Percentiles rank a stretch among this genome's conserved stretches.
These are phyloP conservation scores for Fusarium pininemorale DNA, from an alignment of 2,329 filamentous ascomycete genomes.

Conservation along the genomic window DNA sequence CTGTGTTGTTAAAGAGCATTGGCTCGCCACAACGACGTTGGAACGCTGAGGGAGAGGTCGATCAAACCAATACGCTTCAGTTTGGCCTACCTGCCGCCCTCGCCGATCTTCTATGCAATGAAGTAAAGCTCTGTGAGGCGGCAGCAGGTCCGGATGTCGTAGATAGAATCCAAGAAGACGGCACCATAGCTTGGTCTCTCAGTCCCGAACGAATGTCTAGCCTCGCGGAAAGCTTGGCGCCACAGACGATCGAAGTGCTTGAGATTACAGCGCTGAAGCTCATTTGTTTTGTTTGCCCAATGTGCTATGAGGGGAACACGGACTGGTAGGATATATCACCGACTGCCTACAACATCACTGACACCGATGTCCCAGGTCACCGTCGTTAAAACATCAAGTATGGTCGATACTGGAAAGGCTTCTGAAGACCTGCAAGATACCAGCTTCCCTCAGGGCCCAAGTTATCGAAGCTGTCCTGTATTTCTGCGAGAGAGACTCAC, in stretches of 20 bases:
- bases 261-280: slow-evolving; percentile 31
- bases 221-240: neutral
- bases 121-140: neutral
- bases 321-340: slow-evolving; percentile 34
- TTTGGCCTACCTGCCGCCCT: slow-evolving; percentile 36
- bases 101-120: slow-evolving; percentile 25
- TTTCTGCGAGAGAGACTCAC: slow-evolving; percentile 43
- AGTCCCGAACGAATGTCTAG: neutral
- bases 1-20: slow-evolving; percentile 31
- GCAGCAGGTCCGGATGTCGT: slow-evolving; percentile 1
- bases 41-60: slow-evolving; percentile 37
- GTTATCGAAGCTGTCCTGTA: slow-evolving; percentile 41
- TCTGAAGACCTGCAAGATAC: slow-evolving; percentile 15
- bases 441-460: slow-evolving; percentile 17
- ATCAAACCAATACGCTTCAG: slow-evolving; percentile 16
- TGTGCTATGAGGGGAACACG: slow-evolving; percentile 43
- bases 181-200: slow-evolving; percentile 27
- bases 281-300: slow-evolving; percentile 41
- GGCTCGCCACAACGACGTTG: slow-evolving; percentile 34
- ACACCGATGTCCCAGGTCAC: slow-evolving; percentile 22
- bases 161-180: slow-evolving; percentile 17
- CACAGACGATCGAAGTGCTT: slow-evolving; percentile 27
- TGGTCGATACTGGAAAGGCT: slow-evolving; percentile 39
- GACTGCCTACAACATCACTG: fast-evolving
- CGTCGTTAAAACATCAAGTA: slow-evolving; percentile 31